These are phyloP conservation scores for Boletus subparvulus DNA, from an alignment of 768 basidiomycete genomes.

Conservation along the genomic window DNA sequence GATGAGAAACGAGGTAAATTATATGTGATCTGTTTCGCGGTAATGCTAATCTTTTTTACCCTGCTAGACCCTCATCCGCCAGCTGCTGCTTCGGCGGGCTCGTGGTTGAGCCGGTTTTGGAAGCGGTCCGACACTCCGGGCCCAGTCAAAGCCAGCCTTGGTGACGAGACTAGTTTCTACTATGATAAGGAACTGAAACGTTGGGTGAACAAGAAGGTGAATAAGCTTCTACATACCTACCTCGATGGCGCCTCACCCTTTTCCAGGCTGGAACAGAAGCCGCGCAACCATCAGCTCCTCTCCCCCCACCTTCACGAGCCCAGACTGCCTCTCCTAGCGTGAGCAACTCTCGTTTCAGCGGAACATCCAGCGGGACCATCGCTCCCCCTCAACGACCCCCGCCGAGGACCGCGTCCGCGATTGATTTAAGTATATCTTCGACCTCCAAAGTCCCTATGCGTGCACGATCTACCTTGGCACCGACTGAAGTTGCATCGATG, in stretches of 20 bases:
- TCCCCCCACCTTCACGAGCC: slow-evolving; percentile 79
- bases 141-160: slow-evolving; percentile 89
- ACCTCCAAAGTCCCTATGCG: slow-evolving; percentile 54
- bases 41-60: neutral
- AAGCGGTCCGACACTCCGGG: slow-evolving; percentile 63
- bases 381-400: slow-evolving; percentile 18
- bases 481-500: slow-evolving; percentile 40
- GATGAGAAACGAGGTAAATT: slow-evolving; percentile 35
- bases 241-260: neutral
- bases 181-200: slow-evolving; percentile 94
- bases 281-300: slow-evolving; percentile 53
- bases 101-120: slow-evolving; percentile 87
- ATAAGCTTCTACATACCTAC: slow-evolving; percentile 6
- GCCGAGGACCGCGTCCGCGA: slow-evolving; percentile 60
- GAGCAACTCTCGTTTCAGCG: slow-evolving; percentile 36
- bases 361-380: slow-evolving; percentile 23
- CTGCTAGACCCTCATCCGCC: slow-evolving; percentile 13
- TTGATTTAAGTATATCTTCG: slow-evolving; percentile 56
- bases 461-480: slow-evolving; percentile 64
- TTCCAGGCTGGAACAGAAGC: slow-evolving; percentile 54
- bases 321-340: slow-evolving; percentile 82
- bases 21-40: neutral
- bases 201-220: slow-evolving; percentile 94
- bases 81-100: slow-evolving; percentile 41
- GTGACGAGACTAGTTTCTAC: slow-evolving; percentile 86